Evolutionary conservation across 768 basidiomycete species (phyloP), one percentile per base, ranked within the genome.

Genomic region (Agrocybe pediades): DNA sequence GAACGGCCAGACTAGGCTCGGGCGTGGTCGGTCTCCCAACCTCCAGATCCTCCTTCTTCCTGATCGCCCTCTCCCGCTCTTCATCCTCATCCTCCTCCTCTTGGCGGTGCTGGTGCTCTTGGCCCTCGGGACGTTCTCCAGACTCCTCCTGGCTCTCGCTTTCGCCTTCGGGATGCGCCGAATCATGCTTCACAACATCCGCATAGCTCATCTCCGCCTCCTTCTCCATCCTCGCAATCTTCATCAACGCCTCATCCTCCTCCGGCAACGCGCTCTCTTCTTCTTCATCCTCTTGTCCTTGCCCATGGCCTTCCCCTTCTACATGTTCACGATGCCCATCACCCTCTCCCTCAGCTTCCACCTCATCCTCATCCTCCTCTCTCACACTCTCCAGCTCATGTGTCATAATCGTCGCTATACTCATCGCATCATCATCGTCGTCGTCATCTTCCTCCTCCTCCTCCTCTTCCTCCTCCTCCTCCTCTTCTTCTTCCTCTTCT

Each of bases 21-120:
- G 92, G 92, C 6, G 93, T 95, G 6, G 80, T 76, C 3, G 91
- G 92, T 39, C 90, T 77, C 2, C 86, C 87, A 19, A 86, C 59
- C 6, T 61, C 61, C 0, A 67, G 57, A 27, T 67, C 66, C 40
- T 65, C 65, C 45, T 26, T 27, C 26, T 60, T 58, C 46, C 62
- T 74, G 53, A 83, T 74, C 58, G 77, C 72, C 51, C 79, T 71
- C 44, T 83, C 53, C 17, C 49, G 48, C n/a, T 54, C 60, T 36
- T 63, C 59, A n/a, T 60, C 62, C 64, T 59, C 39, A 62, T 62
- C 20, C 68, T 56, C 63, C 80, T 74, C 46, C 83, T 36, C 70
- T 66, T 20, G 71, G 69, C 21, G 21, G 7, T 16, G 6, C 41
- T 43, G 41, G n/a, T n/a, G n/a, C n/a, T n/a, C n/a, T n/a, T n/a